Base-by-base conservation (phyloP, 139 green algal species). In the Gonium pectorale region DNA sequence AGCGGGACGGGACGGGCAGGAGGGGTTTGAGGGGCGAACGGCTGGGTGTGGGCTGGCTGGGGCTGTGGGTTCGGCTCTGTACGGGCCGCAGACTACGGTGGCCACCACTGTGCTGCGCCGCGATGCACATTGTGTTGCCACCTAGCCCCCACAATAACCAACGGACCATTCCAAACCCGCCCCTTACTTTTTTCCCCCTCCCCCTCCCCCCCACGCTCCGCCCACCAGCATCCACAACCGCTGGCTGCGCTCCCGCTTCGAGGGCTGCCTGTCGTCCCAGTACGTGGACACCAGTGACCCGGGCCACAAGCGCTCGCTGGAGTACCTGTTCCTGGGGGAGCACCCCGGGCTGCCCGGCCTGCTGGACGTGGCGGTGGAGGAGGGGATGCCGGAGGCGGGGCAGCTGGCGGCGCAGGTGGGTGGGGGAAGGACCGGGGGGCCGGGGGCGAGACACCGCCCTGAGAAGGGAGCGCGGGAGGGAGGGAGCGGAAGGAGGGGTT, bases 241-340 rank as follows among this genome's bases (percentile, higher is more conserved):
- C 29, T 92, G 87, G 80, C 83, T 96, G 38, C 86, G 93, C 51
- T 70, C 83, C 62, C 87, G 87, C 31, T 96, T 94, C 81, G 90
- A 94, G 35, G 43, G 62, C 37, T 69, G 49, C 9, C 77, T 91
- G 63, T 3, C 62, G 1, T 24, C 69, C 2, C 33, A 27, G 29
- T 29, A 5, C 35, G 43, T 70, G 33, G 80, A 90, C 72, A 78
- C 54, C 21, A 71, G 64, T 40, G 86, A 87, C 64, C 41, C 80
- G 3, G 79, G 51, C 35, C 85, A 90, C 80, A 94, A 92, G 86
- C 85, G 86, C 24, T 68, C 83, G 3, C 73, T 92, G 63, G 93
- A 96, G 84, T 94, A 96, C 83, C 82, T 96, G 52, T 95, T 94
- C 78, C 49, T 89, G 38, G 88, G 89, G 9, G 88, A 94, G 72